Base-by-base conservation (phyloP, 2,329 filamentous ascomycete species). In the Leptographium flavum region DNA sequence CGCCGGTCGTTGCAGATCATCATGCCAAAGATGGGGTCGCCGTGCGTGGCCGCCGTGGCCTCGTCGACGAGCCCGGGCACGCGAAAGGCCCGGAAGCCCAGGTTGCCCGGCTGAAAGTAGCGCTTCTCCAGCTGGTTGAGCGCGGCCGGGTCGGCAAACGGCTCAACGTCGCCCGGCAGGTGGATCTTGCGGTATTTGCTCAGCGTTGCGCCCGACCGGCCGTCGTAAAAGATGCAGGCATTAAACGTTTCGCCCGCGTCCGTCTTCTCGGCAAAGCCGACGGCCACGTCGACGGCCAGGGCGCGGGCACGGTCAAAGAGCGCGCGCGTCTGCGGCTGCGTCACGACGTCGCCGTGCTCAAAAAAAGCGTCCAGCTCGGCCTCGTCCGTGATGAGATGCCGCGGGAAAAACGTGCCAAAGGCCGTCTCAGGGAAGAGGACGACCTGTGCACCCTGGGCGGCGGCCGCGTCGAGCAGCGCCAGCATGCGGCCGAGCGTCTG, bases 341-440 rank as follows among this genome's bases (percentile, higher is more conserved):
- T 58, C 3, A 61, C 56, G 22, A 69, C 53, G 30, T 58, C 58
- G 46, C 59, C 62, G 47, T 65, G 63, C 51, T 76, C 73, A 54
- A 76, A 76, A 58, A 67, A 52, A 14, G 33, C 73, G 19, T 55
- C 53, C 42, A 69, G 67, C 13, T 74, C 57, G 35, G 70, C 62
- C 19, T 60, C 57, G 47, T 69, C 64, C 13, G 61, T 54, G 49
- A 73, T 66, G 30, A 73, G 58, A 50, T 72, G 65, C 2, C 69
- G 64, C 0, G 72, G 71, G 54, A 75, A 75, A 62, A 76, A 76
- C 1, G 71, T 75, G 2, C 70, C 73, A 19, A 75, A 63, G 14
- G 71, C 67, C 17, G 64, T 62, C 55, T 75, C 72, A 1, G 71
- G 72, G 50, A 69, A 76, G 35, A 74, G 62, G 4, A 74, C 64